Base-by-base conservation (phyloP, 805 yeast genomes). In the Nakazawaea holstii region DNA sequence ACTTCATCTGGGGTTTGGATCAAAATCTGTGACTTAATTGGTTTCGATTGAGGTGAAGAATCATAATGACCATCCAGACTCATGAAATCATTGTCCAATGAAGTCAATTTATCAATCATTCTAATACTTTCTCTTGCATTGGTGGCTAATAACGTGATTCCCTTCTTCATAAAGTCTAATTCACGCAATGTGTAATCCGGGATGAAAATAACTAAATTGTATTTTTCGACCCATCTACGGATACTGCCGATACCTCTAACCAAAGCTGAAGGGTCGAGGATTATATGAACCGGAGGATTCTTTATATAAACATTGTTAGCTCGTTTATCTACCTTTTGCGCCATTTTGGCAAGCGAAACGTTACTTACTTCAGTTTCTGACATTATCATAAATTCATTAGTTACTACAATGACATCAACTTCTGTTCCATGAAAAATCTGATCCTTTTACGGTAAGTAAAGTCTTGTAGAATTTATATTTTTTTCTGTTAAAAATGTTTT, bases 181-280 rank as follows among this genome's bases (percentile, higher is more conserved):
- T 82, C 85, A 46, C 69, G 74, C 45, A 84, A 62, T 0, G 87
- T 73, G 62, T 79, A 72, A 45, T 78, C 58, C 24, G 87, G 83
- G 54, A 84, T 65, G 62, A 65, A 72, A 46, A 81, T 59, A 52
- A 64, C 63, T 29, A 73, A 60, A 2, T 67, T 41, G 42, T 69
- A 59, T 53, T 68, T 56, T 42, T 70, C 65, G 49, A 73, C 69
- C 90, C 90, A 84, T 55, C 79, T 65, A 58, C 79, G 79, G 56
- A 84, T 70, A 55, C 79, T 80, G 0, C 87, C 87, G 39, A 84
- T 68, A 1, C 89, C 92, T 46, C 82, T 76, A 15, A 80, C 79
- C 51, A 84, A 70, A 2, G 87, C 82, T 6, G 87, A 76, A 17
- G 83, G 85, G 58, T 84, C 91, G 37, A 84, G 56, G 15, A 84